Conservation (phyloP, 257 asterid genomes). For the Nicotiana tabacum region DNA sequence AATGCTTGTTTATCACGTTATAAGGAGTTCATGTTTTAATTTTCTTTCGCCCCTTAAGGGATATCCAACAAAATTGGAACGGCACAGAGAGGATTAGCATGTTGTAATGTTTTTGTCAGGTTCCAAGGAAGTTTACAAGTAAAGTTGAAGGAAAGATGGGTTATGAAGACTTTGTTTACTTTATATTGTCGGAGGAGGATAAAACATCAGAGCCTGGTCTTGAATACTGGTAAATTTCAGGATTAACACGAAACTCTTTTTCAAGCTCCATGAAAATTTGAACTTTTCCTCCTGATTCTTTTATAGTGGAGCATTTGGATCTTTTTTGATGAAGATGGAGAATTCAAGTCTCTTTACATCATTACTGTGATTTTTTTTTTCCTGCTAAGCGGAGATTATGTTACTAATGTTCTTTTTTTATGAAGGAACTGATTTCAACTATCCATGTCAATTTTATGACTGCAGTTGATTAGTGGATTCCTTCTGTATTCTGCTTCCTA, state of each 20-base stretch:
- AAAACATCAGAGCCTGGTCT: slow-evolving; percentile 98
- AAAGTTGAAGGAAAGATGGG: slow-evolving; percentile 99
- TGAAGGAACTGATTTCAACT: not conserved
- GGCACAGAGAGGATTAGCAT: not conserved
- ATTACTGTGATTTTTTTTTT: not conserved
- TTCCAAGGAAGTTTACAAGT: slow-evolving; percentile 93
- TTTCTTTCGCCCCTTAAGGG: not conserved
- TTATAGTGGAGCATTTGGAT: not conserved
- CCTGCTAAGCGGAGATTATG: not conserved
- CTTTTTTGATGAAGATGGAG: not conserved
- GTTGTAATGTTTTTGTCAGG: slow-evolving; percentile 39
- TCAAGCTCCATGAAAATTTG: not conserved
- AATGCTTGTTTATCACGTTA: not conserved
- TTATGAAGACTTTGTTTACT: slow-evolving; percentile 96
- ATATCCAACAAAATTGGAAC: not conserved
- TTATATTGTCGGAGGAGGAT: slow-evolving; percentile 98
- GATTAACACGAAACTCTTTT: not conserved
- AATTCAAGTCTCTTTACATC: not conserved
- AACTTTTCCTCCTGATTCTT: not conserved
- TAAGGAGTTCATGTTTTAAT: not conserved
- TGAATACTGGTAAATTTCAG: slow-evolving; percentile 73
- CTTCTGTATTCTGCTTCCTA: not conserved
- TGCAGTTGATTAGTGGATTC: not conserved
- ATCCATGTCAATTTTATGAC: not conserved
- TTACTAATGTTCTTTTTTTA: not conserved